Percentiles rank a stretch among this genome's conserved stretches.
These are phyloP conservation scores for Cadophora sp. DNA, from an alignment of 2,329 filamentous ascomycete species.

Conservation along the genomic window DNA sequence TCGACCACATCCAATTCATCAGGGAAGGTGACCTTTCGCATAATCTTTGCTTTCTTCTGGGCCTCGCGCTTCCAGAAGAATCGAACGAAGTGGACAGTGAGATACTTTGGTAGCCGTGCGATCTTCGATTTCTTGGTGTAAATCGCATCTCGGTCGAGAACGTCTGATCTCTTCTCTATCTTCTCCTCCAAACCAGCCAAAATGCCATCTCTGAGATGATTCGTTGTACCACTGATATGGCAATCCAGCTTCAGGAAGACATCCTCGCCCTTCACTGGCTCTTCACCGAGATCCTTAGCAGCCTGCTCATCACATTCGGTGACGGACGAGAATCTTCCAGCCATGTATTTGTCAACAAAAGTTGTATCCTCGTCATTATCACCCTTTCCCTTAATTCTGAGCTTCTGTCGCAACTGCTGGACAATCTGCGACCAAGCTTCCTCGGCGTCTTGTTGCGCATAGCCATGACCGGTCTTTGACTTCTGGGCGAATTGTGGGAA, in stretches of 20 bases:
- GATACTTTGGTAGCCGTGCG: slow-evolving; percentile 88
- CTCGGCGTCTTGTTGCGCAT: slow-evolving; percentile 97
- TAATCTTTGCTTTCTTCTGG: slow-evolving; percentile 99
- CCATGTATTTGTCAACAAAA: slow-evolving; percentile 91
- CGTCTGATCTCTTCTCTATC: slow-evolving; percentile 86
- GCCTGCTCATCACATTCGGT: slow-evolving; percentile 85
- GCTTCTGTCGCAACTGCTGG: slow-evolving; percentile 78
- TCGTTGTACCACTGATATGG: slow-evolving; percentile 86
- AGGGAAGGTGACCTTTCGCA: slow-evolving; percentile 97
- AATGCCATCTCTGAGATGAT: slow-evolving; percentile 91
- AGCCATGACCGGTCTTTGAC: slow-evolving; percentile 81
- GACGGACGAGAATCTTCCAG: slow-evolving; percentile 78
- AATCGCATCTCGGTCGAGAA: slow-evolving; percentile 76
- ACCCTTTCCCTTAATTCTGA: slow-evolving; percentile 67
- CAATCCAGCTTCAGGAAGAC: slow-evolving; percentile 93
- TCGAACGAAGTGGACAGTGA: slow-evolving; percentile 95
- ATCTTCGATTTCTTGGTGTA: slow-evolving; percentile 96
- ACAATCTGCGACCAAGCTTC: slow-evolving; percentile 98
- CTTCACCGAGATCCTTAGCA: slow-evolving; percentile 77
- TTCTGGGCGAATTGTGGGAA: slow-evolving; percentile 95
- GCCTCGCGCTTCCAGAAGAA: slow-evolving; percentile 98
- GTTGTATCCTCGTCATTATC: slow-evolving; percentile 64
- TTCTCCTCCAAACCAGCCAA: slow-evolving; percentile 82
- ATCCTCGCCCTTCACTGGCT: slow-evolving; percentile 71
- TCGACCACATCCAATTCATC: slow-evolving; percentile 92